Base-by-base conservation (phyloP, 495 filamentous ascomycete species). In the Penicillium daleae region DNA sequence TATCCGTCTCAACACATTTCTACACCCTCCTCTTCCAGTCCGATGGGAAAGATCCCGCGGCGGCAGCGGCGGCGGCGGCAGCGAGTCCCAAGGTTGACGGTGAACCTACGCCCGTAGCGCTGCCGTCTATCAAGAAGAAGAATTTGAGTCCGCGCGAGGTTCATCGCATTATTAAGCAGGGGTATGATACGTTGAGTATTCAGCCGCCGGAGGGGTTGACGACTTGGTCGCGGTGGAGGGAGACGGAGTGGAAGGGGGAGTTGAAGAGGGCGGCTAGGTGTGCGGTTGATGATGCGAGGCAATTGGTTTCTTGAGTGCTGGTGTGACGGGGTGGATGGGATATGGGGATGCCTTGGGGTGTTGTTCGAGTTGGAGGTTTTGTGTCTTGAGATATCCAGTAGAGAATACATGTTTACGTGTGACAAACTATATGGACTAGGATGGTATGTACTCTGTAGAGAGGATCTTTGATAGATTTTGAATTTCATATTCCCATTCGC, bases 171-270 rank as follows among this genome's bases (percentile, higher is more conserved):
- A 97, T 99, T 68, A 96, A 95, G 79, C 89, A 93, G 72, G 95
- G 95, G 0, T 98, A 97, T 70, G 95, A 99, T 75, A 96, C 91
- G 40, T 78, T 99, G 67, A 92, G 87, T 61, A 92, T 98, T 56
- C 89, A 94, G 72, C 84, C 89, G 10, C 91, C 88, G 66, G 92
- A 93, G 68, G 93, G 90, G 0, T 69, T 96, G 62, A 93, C 91
- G 74, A 84, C 83, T 22, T 96, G 91, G 91, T 87, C 87, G 66
- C 78, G 70, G 65, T 82, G 77, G 74, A 89, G 90, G 8, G 93
- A 97, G 68, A 82, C 82, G 46, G 83, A 92, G 68, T 78, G 77
- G 78, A 82, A 80, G 69, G 81, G 81, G 33, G 83, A 92, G 64
- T 74, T 99, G 76, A 99, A 97, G 81, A 89, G 88, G 78, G 89